Conservation (phyloP, 1,139 yeast species). For the Schwanniomyces etchellsii region DNA sequence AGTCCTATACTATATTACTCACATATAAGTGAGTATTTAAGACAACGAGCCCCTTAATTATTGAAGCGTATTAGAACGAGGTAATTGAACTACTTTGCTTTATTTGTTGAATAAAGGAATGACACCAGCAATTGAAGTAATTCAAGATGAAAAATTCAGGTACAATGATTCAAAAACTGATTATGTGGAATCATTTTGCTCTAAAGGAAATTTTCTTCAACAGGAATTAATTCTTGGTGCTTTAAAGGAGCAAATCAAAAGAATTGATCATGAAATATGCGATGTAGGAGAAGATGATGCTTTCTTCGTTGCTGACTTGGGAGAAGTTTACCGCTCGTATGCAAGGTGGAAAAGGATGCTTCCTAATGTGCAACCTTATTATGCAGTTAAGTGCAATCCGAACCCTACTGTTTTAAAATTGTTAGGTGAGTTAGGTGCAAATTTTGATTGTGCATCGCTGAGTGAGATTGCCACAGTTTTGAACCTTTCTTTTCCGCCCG, state of each 20-base stretch:
- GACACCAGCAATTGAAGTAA: constrained; percentile 21
- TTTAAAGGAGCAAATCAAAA: constrained; percentile 34
- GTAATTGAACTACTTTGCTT: neutral
- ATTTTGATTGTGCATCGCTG: constrained; percentile 93
- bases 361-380: constrained; percentile 77
- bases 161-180: constrained; percentile 7
- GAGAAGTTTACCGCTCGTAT: constrained; percentile 59
- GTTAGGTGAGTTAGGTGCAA: constrained; percentile 59
- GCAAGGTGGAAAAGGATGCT: constrained; percentile 55
- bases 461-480: constrained; percentile 71
- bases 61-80: neutral
- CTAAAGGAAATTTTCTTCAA: too few relatives aligned
- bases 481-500: constrained; percentile 54
- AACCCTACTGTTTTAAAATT: constrained; percentile 53
- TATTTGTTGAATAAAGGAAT: constrained; percentile 18
- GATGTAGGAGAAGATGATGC: constrained; percentile 80
- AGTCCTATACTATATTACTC: constrained; percentile 25
- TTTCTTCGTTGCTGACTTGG: constrained; percentile 84
- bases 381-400: constrained; percentile 94
- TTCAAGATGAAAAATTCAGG: constrained; percentile 11
- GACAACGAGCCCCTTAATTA: neutral
- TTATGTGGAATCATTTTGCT: too few relatives aligned
- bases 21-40: constrained; percentile 24
- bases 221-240: constrained; percentile 15
- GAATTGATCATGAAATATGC: constrained; percentile 56